Conservation (phyloP, 495 filamentous ascomycete genomes). For the Pseudomonodictys pantanalensis region DNA sequence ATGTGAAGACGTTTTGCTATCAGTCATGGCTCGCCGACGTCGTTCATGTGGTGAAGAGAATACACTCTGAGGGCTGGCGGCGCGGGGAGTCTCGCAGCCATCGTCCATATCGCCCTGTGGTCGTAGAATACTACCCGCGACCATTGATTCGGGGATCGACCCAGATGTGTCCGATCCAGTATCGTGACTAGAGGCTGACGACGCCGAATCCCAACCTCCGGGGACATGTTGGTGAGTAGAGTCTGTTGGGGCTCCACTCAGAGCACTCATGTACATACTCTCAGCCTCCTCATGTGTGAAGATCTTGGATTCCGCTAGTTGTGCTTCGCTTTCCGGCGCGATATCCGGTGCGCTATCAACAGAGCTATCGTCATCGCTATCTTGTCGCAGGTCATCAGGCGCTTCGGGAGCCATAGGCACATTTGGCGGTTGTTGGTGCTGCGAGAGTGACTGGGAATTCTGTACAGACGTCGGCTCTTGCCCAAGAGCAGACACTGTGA, state of each 20-base stretch:
- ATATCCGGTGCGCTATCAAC: no score
- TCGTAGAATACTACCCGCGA: constrained; percentile 18
- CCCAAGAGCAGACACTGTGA: not conserved
- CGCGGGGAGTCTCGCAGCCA: constrained; percentile 33
- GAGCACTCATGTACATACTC: constrained; percentile 91
- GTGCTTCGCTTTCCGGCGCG: constrained; percentile 40
- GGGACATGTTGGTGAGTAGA: constrained; percentile 28
- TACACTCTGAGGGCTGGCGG: constrained; percentile 27
- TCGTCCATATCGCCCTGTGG: constrained; percentile 18
- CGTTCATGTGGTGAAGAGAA: constrained; percentile 6
- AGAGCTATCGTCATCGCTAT: no score
- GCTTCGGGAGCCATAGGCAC: no score
- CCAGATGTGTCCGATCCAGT: constrained; percentile 16
- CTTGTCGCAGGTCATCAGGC: no score
- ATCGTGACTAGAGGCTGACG: constrained; percentile 22
- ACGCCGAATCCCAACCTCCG: constrained; percentile 37
- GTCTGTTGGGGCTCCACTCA: constrained; percentile 43
- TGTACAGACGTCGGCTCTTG: not conserved
- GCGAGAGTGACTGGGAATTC: not conserved
- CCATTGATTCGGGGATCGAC: constrained; percentile 17
- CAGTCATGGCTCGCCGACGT: not conserved
- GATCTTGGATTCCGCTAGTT: constrained; percentile 63
- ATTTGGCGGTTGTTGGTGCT: no score
- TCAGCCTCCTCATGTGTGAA: constrained; percentile 91
- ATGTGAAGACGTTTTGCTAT: not conserved